Percentiles rank a stretch among this genome's conserved stretches.
These are phyloP conservation scores for Scheffersomyces insectosa DNA, from an alignment of 1,139 yeast species.

Conservation along the genomic window DNA sequence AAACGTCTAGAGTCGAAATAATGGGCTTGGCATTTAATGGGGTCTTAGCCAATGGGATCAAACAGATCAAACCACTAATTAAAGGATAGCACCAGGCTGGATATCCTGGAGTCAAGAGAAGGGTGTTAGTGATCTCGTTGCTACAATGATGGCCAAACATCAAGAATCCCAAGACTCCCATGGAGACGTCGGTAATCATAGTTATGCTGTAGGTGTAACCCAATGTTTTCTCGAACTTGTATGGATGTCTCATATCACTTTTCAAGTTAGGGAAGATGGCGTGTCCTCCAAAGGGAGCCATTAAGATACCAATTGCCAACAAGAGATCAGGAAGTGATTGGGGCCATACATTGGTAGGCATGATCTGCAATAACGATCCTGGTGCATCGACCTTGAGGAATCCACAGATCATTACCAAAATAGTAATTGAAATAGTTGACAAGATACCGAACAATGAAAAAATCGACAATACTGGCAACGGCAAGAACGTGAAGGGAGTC, in stretches of 20 bases:
- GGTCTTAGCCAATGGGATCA: conserved; percentile 84
- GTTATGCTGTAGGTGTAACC: conserved; percentile 54
- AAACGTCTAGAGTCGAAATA: conserved; percentile 57
- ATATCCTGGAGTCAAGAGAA: conserved; percentile 69
- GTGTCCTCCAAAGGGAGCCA: conserved; percentile 68
- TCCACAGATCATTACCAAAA: conserved; percentile 42
- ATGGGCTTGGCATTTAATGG: conserved; percentile 89
- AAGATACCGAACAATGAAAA: conserved; percentile 47
- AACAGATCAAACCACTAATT: conserved; percentile 70
- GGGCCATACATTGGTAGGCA: conserved; percentile 54
- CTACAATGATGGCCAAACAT: conserved; percentile 81
- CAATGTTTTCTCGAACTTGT: conserved; percentile 42
- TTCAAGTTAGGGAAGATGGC: conserved; percentile 61
- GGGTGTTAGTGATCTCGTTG: conserved; percentile 82
- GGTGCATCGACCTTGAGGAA: conserved; percentile 39
- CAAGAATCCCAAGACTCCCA: conserved; percentile 78
- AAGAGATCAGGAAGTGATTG: conserved; percentile 39
- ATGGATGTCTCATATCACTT: conserved; percentile 58
- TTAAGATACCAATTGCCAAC: conserved; percentile 54
- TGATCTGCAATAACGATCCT: conserved; percentile 39
- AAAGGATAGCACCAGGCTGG: conserved; percentile 65
- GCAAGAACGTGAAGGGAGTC: conserved; percentile 50
- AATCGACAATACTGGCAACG: conserved; percentile 44
- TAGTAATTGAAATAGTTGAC: conserved; percentile 45
- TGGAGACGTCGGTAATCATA: conserved; percentile 65